A percentile compares a stretch with the other conserved stretches of the same genome.
phyloP scores from a whole-genome alignment of 1,139 yeast species.

The Candida frijolesensis region DNA sequence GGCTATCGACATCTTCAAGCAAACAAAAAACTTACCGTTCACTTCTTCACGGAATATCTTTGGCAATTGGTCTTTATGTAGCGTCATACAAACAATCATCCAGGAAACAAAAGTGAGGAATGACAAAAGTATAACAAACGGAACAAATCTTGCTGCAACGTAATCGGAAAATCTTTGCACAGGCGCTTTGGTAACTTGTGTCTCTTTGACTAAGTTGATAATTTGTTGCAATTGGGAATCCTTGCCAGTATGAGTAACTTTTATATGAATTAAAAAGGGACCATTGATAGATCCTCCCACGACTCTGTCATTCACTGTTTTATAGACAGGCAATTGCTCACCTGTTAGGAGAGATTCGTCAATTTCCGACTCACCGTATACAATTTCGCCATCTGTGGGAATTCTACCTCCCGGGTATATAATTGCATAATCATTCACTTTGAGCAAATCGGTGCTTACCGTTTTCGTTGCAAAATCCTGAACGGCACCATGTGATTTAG shows the following conservation, averaged over 20 bases:
- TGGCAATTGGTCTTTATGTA: constrained; percentile 46
- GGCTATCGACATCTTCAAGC: constrained; percentile 84
- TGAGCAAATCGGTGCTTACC: constrained; percentile 75
- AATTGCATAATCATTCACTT: constrained; percentile 73
- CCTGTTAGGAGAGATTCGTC: constrained; percentile 93
- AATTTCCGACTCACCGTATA: constrained; percentile 77
- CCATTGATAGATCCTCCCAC: constrained; percentile 94
- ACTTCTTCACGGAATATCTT: constrained; percentile 52
- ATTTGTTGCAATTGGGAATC: constrained; percentile 88
- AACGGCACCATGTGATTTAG: constrained; percentile 10
- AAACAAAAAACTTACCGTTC: constrained; percentile 64
- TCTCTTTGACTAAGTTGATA: constrained; percentile 81
- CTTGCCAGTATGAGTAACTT: constrained; percentile 72
- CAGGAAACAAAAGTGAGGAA: constrained; percentile 69
- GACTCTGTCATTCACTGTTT: constrained; percentile 59
- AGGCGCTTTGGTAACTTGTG: constrained; percentile 88
- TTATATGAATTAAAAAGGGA: constrained; percentile 67
- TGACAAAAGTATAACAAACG: constrained; percentile 65
- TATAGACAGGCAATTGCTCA: constrained; percentile 76
- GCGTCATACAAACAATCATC: constrained; percentile 44
- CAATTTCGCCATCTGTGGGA: constrained; percentile 87
- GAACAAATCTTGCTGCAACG: constrained; percentile 86
- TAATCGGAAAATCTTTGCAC: constrained; percentile 87
- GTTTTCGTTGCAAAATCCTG: constrained; percentile 27
- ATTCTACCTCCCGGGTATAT: constrained; percentile 84